Percentiles rank a stretch among this genome's conserved stretches.
Conservation (phyloP, 2,329 filamentous ascomycete genomes). For the Ophiostoma himal-ulmi region DNA sequence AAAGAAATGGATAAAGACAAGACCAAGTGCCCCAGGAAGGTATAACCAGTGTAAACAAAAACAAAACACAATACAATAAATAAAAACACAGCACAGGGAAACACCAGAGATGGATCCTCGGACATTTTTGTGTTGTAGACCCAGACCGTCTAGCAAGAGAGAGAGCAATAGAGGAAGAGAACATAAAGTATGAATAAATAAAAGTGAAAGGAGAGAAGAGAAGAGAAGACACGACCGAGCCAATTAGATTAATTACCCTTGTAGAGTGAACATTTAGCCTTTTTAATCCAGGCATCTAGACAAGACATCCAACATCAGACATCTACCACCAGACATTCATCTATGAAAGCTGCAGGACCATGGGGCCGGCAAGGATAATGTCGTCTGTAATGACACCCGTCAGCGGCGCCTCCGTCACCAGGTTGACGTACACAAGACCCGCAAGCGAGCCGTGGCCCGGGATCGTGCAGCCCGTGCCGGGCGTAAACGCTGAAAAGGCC, state of each 20-base stretch:
- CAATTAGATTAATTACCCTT: background rate
- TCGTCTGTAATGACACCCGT: constrained; percentile 52
- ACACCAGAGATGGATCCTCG: background rate
- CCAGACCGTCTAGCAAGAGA: background rate
- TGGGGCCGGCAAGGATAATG: constrained; percentile 60
- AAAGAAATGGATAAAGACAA: background rate
- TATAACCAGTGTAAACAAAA: background rate
- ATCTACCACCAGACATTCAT: no score
- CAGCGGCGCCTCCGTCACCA: constrained; percentile 50
- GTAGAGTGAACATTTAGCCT: no score
- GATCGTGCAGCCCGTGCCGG: constrained; percentile 51
- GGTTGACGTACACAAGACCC: constrained; percentile 62
- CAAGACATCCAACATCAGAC: no score
- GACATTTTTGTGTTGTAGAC: background rate
- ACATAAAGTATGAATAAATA: background rate
- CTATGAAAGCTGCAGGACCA: constrained; percentile 50
- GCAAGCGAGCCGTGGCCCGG: constrained; percentile 50
- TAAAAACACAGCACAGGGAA: background rate
- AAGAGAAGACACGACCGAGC: background rate
- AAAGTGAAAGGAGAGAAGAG: background rate
- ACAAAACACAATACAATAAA: background rate
- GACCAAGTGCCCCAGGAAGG: background rate
- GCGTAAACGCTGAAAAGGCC: constrained; percentile 52
- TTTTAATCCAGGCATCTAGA: background rate
- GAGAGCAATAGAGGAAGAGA: background rate